phyloP scores from a whole-genome alignment of 2,329 filamentous ascomycete species.

The Paraphaeosphaeria sporulosa region DNA sequence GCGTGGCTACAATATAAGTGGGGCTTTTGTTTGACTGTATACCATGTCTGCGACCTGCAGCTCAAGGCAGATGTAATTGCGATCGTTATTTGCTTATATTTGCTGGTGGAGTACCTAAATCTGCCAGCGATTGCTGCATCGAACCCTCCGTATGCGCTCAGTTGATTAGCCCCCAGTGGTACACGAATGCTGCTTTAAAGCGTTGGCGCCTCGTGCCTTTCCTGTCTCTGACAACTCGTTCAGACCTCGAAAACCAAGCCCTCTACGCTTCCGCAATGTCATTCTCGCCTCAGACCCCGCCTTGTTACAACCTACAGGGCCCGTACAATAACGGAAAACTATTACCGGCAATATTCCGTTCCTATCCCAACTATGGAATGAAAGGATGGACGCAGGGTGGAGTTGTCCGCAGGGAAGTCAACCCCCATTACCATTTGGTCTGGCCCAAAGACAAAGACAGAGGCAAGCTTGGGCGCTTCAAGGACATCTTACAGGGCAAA shows the following conservation, averaged over 20 bases:
- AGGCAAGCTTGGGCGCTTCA: constrained; percentile 49
- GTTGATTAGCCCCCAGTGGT: neutral
- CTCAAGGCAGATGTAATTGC: constrained; percentile 4
- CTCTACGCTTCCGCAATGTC: neutral
- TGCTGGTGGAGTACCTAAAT: neutral
- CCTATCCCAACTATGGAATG: constrained; percentile 8
- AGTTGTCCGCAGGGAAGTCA: constrained; percentile 33
- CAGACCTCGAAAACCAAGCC: neutral
- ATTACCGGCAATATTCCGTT: neutral
- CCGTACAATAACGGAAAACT: neutral
- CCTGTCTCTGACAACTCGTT: neutral
- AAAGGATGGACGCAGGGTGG: constrained; percentile 33
- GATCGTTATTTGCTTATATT: neutral
- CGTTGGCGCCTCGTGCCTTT: too few relatives aligned
- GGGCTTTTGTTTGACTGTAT: neutral
- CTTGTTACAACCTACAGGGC: neutral
- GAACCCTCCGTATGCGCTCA: constrained; percentile 5
- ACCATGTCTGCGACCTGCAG: neutral
- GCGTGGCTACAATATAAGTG: neutral
- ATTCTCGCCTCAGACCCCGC: neutral
- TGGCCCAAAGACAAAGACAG: constrained; percentile 54
- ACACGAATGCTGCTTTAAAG: neutral
- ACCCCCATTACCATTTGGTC: constrained; percentile 49
- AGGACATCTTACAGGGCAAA: constrained; percentile 51
- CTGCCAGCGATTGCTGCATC: neutral